Conservation (phyloP, 192 early-diverging fungal genomes). For the Phycomyces blakesleeanus region DNA sequence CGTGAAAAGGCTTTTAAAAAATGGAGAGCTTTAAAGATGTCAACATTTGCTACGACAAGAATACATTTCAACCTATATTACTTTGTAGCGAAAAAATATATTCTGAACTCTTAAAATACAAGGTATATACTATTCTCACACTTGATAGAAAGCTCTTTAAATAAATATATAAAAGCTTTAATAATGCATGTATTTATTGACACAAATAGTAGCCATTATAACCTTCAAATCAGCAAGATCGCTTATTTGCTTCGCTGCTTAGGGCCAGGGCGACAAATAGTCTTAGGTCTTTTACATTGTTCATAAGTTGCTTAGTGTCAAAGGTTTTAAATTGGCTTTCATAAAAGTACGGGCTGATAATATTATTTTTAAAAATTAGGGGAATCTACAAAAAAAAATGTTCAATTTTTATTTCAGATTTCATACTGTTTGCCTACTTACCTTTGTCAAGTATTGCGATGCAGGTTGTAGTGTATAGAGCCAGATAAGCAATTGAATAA, state of each 20-base stretch:
- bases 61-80: neutral
- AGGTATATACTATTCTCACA: slow-evolving; percentile 3
- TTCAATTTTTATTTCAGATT: no score
- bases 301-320: neutral
- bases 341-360: neutral
- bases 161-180: neutral
- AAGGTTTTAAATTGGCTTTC: slow-evolving; percentile 3
- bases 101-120: slow-evolving; percentile 7
- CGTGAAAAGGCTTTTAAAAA: slow-evolving; percentile 9
- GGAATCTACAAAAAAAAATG: no score
- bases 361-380: no score
- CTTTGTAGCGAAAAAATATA: slow-evolving; percentile 1
- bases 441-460: no score
- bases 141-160: slow-evolving; percentile 4
- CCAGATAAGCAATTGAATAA: no score
- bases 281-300: neutral
- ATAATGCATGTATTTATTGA: slow-evolving; percentile 4
- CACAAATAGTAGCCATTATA: neutral
- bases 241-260: neutral
- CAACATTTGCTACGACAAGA: slow-evolving; percentile 9
- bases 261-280: neutral
- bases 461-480: no score
- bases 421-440: no score
- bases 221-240: neutral
- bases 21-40: slow-evolving; percentile 11